phyloP scores from a whole-genome alignment of 257 asterid species.

The Solanum chiquidenum region DNA sequence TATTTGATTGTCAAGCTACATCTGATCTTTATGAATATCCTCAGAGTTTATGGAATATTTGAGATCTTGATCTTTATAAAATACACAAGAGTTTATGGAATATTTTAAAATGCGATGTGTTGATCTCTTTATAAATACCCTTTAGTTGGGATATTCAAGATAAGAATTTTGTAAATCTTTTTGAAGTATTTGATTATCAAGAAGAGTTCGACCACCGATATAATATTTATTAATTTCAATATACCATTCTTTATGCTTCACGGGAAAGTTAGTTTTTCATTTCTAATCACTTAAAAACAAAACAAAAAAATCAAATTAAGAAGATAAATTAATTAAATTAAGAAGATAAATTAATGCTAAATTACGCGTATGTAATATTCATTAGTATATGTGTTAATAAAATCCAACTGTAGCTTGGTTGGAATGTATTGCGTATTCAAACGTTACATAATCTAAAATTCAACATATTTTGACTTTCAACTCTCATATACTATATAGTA shows the following conservation, averaged over 20 bases:
- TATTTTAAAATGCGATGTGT: no score
- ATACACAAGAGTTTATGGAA: no score
- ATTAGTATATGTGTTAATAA: not conserved
- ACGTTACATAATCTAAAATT: not conserved
- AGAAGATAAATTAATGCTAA: not conserved
- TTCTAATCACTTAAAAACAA: constrained; percentile 7
- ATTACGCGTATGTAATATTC: not conserved
- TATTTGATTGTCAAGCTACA: not conserved
- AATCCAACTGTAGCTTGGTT: not conserved
- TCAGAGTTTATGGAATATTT: no score
- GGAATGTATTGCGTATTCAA: not conserved
- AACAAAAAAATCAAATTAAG: not conserved
- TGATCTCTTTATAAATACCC: no score
- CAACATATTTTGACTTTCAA: not conserved
- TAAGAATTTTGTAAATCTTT: not conserved
- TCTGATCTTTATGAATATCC: no score
- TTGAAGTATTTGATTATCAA: no score
- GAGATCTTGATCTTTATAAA: no score
- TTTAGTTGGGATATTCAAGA: no score
- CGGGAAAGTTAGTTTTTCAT: not conserved
- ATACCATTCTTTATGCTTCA: not conserved
- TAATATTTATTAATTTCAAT: not conserved
- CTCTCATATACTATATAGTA: not conserved
- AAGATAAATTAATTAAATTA: not conserved
- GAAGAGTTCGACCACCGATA: not conserved